Percentiles rank a stretch among this genome's conserved stretches.
phyloP scores from a whole-genome alignment of 139 green algal species.

The Micractinium sp. region DNA sequence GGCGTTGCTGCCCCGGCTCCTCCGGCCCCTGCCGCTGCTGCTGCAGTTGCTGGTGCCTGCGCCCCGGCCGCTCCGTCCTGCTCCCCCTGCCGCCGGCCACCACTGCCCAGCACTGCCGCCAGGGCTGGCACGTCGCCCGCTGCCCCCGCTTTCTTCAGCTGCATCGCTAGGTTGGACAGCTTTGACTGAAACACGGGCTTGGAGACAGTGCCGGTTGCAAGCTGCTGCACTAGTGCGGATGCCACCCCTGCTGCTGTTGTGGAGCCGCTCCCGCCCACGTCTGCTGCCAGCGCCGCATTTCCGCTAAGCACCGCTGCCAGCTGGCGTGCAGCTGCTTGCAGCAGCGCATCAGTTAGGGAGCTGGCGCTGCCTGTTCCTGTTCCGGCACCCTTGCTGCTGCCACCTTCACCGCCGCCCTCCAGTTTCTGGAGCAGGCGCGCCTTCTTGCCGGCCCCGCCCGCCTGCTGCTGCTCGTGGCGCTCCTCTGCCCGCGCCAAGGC shows the following conservation, averaged over 20 bases:
- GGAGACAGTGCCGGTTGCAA: neutral
- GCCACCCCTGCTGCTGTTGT: neutral
- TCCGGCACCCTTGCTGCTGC: neutral
- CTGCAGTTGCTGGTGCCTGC: neutral
- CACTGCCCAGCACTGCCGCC: neutral
- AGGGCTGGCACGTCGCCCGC: conserved; percentile 2
- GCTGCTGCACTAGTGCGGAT: neutral
- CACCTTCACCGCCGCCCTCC: neutral
- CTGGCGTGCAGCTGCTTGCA: neutral
- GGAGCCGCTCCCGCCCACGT: neutral
- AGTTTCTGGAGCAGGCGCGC: neutral
- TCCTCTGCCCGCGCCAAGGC: neutral
- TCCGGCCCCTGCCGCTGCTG: neutral
- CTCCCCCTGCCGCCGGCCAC: neutral
- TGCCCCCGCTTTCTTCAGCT: neutral
- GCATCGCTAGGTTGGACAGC: conserved; percentile 18
- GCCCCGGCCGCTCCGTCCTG: neutral
- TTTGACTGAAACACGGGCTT: conserved; percentile 12
- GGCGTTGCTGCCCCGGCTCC: neutral
- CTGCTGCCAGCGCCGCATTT: neutral
- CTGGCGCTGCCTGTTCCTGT: neutral
- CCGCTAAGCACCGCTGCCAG: neutral
- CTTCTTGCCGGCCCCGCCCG: neutral
- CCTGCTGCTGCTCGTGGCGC: conserved; percentile 12
- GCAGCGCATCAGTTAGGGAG: neutral